Base-by-base conservation (phyloP, 1,284 basidiomycete species). In the Puccinia brachypodii region DNA sequence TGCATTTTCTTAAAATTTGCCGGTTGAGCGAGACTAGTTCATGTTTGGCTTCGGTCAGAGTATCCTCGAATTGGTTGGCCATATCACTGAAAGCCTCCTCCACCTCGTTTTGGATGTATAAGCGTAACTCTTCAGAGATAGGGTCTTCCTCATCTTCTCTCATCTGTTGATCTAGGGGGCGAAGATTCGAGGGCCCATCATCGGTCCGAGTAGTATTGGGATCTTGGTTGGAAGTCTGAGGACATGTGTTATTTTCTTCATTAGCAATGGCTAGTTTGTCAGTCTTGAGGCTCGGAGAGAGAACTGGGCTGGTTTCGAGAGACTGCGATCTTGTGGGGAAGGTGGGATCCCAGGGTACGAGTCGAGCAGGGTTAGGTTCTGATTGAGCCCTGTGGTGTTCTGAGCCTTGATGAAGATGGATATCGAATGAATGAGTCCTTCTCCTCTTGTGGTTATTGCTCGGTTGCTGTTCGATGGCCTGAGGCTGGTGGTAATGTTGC, bases 111-210 rank as follows among this genome's bases (percentile, higher is more conserved):
- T 71, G 68, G 22, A 71, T 71, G 42, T 16, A 47, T 14, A 31
- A 6, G 2, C 68, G 22, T 71, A 71, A n/a, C 2, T 71, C 68
- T 25, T 71, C 68, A 25, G 68, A 71, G 28, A 71, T 47, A 33
- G 40, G 28, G n/a, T 71, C 68, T 42, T 71, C 25, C 11, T 47
- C 40, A 47, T 71, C 68, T 28, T 47, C 28, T 44, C 38, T 1
- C 25, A 50, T 8, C 19, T n/a, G n/a, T n/a, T 3, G 14, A 25
- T 28, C 22, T 14, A 16, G 7, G 11, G 60, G 60, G 31, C 33
- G 25, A 31, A 33, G 60, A 28, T 64, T 64, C n/a, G 60, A 28
- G 11, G 11, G 25, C 6, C 31, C 22, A 28, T 11, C 7, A 64
- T 3, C 3, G 40, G 44, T n/a, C 8, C n/a, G 31, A 38, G 42